Conservation (phyloP, 164 flowering plant genomes). For the Piper longum region DNA sequence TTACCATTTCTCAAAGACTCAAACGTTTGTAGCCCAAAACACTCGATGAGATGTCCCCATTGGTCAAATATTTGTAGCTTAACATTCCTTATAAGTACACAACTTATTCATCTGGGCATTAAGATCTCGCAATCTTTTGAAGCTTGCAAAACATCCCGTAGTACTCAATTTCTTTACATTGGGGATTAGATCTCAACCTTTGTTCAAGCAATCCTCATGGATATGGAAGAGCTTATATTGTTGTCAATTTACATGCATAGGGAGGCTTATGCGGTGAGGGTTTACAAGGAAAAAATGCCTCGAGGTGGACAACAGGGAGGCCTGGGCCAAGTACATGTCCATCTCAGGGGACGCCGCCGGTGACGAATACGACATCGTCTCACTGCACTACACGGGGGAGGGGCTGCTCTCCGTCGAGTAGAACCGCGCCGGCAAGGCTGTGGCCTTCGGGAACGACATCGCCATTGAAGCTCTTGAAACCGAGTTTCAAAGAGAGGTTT, state of each 20-base stretch:
- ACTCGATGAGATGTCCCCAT: too few species aligned
- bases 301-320: slow-evolving; percentile 7
- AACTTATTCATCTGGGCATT: too few species aligned
- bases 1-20: too few species aligned
- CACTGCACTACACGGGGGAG: slow-evolving; percentile 10
- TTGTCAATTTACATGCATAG: slow-evolving; percentile 3
- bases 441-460: slow-evolving; percentile 14
- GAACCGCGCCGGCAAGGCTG: slow-evolving; percentile 12
- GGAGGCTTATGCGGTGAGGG: slow-evolving; percentile 10
- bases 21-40: too few species aligned
- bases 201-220: too few species aligned
- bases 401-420: slow-evolving; percentile 12
- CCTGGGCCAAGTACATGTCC: slow-evolving; percentile 13
- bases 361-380: slow-evolving; percentile 12
- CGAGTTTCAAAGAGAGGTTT: slow-evolving; percentile 9
- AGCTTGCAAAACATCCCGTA: too few species aligned
- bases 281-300: slow-evolving; percentile 11
- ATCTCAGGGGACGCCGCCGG: slow-evolving; percentile 6
- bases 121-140: too few species aligned
- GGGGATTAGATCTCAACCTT: too few species aligned
- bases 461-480: slow-evolving; percentile 12
- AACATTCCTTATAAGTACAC: too few species aligned
- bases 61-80: too few species aligned
- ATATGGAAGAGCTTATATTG: background rate
- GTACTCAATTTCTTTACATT: too few species aligned